Conservation (phyloP, 805 yeast genomes). For the Saccharomycopsis javanensis region DNA sequence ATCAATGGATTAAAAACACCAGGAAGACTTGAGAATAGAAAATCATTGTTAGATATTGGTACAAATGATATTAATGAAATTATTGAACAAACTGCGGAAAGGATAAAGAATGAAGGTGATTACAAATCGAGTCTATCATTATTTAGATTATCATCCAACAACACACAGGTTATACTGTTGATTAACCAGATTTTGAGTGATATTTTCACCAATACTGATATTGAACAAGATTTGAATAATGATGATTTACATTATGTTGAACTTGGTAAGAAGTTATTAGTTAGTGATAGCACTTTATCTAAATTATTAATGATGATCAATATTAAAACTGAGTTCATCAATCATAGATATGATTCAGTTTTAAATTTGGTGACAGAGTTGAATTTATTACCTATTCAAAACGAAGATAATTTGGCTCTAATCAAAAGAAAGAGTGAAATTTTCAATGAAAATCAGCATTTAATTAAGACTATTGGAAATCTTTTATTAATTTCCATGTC, state of each 20-base stretch:
- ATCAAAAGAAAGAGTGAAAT: constrained; percentile 66
- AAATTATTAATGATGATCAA: constrained; percentile 56
- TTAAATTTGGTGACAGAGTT: constrained; percentile 46
- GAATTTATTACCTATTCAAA: constrained; percentile 54
- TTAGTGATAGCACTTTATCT: constrained; percentile 54
- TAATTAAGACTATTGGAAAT: constrained; percentile 72
- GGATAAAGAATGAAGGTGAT: constrained; percentile 88
- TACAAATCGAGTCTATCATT: constrained; percentile 74
- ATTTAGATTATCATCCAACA: constrained; percentile 83
- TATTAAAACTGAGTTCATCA: constrained; percentile 51
- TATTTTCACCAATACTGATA: constrained; percentile 57
- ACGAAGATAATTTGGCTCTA: constrained; percentile 40
- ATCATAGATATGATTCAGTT: constrained; percentile 49
- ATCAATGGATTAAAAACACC: constrained; percentile 69
- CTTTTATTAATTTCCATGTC: constrained; percentile 75
- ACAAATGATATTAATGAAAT: constrained; percentile 41
- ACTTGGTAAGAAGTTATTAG: constrained; percentile 29
- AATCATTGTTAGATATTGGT: constrained; percentile 47
- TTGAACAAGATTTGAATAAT: constrained; percentile 49
- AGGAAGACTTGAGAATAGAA: constrained; percentile 76
- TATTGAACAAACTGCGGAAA: constrained; percentile 74
- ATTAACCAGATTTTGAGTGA: constrained; percentile 75
- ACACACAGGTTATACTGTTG: constrained; percentile 65
- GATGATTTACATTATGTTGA: constrained; percentile 51
- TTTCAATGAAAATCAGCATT: constrained; percentile 35